Conservation (phyloP, 139 green algal species). For the Tetraselmis striata region DNA sequence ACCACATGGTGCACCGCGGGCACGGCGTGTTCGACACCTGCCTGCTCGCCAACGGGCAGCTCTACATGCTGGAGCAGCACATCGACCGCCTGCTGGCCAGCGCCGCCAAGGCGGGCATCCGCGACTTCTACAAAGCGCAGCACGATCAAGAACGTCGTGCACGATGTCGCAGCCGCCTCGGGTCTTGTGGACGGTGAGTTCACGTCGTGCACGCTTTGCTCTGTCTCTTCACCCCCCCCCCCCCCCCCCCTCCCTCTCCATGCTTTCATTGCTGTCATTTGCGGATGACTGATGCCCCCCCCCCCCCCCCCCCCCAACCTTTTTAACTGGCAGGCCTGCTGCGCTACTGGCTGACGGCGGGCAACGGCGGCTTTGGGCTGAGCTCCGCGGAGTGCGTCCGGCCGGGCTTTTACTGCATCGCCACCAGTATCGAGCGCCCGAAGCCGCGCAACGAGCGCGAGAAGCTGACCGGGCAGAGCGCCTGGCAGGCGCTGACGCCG, state of each 20-base stretch:
- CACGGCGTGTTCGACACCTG: conserved; percentile 79
- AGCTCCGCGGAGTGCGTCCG: conserved; percentile 24
- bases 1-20: conserved; percentile 82
- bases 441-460: background rate
- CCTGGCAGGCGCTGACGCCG: conserved; percentile 42
- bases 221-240: background rate
- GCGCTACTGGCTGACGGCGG: conserved; percentile 60
- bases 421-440: background rate
- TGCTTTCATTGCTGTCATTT: too few species aligned
- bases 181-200: background rate
- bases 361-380: conserved; percentile 58
- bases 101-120: conserved; percentile 46
- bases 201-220: background rate
- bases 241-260: background rate
- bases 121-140: background rate
- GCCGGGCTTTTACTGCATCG: conserved; percentile 51
- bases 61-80: conserved; percentile 73
- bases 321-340: conserved; percentile 39
- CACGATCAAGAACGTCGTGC: background rate
- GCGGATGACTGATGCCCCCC: too few species aligned
- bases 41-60: conserved; percentile 50
- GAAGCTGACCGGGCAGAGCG: conserved; percentile 11
- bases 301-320: background rate
- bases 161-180: background rate
- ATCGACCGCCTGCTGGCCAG: conserved; percentile 48